A percentile compares a stretch with the other conserved stretches of the same genome.
phyloP scores from a whole-genome alignment of 2,329 filamentous ascomycete species.

The Fusarium chuoi region DNA sequence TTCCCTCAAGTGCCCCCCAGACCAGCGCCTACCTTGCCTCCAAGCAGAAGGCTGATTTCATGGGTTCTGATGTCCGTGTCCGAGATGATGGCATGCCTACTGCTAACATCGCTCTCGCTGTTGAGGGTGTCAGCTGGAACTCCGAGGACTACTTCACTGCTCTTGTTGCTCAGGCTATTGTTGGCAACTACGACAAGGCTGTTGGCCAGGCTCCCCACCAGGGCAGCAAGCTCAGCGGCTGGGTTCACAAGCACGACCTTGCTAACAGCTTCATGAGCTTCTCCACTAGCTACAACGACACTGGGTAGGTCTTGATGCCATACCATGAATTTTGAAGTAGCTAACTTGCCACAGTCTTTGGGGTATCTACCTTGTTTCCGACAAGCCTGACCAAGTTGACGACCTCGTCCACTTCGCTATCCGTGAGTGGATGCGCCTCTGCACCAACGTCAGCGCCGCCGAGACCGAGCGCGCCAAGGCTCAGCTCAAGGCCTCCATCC shows the following conservation, averaged over 20 bases:
- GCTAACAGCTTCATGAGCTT: constrained; percentile 99
- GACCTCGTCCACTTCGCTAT: constrained; percentile 98
- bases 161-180: constrained; percentile 96
- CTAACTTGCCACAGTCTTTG: constrained; percentile 76
- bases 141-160: constrained; percentile 99
- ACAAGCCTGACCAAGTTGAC: constrained; percentile 87
- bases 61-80: constrained; percentile 94
- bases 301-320: constrained; percentile 73
- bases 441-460: constrained; percentile 84
- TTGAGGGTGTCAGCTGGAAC: constrained; percentile 99
- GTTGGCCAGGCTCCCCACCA: constrained; percentile 98
- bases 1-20: constrained; percentile 80
- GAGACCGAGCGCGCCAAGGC: constrained; percentile 99
- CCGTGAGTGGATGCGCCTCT: constrained; percentile 97
- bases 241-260: constrained; percentile 92
- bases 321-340: background rate
- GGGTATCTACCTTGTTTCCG: constrained; percentile 98
- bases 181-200: constrained; percentile 99
- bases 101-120: constrained; percentile 97
- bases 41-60: constrained; percentile 92
- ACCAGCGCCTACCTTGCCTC: constrained; percentile 79
- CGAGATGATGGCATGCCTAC: constrained; percentile 96
- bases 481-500: constrained; percentile 97
- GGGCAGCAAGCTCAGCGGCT: constrained; percentile 96
- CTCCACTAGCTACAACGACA: constrained; percentile 99